Base-by-base conservation (phyloP, 371 early-diverging fungal species). In the Mucor saturninus region DNA sequence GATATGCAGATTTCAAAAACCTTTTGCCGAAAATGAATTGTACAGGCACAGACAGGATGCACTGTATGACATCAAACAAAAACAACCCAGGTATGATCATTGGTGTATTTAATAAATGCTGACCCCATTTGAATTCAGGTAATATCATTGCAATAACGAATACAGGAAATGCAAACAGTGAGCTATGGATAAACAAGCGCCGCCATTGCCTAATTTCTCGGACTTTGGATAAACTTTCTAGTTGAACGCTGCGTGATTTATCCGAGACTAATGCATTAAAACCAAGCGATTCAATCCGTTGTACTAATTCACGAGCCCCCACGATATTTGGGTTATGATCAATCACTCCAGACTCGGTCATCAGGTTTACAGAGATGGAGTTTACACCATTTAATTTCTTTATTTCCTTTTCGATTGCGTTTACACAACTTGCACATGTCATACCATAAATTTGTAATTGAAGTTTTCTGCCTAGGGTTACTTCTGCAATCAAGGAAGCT, bases 141-240 rank as follows among this genome's bases (percentile, higher is more conserved):
- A 95, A 64, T 3, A 95, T 67, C 93, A 95, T 96, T 55, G 92
- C 89, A 60, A 97, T 72, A 38, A 93, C 11, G 45, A 91, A 84
- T 2, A 95, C 95, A 0, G 98, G 98, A 1, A 94, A 26, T 8
- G 94, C 86, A 67, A 96, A 92, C 2, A 69, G 45, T 28, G 91
- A 57, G 28, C 93, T 84, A 14, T 53, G 67, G 61, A 80, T 72
- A 59, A 95, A 88, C 9, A 88, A 83, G 13, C 37, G 31, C 5
- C 87, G 74, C 96, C 97, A 97, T 56, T 86, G 86, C 28, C 84
- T 68, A 48, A 97, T 95, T 67, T 98, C 97, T 39, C 86, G 81
- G 9, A 96, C 93, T 52, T 94, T 88, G 65, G 90, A 85, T 58
- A 97, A 72, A 13, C 93, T 93, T 71, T 97, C 96, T n/a, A 95